Percentiles rank a stretch among this genome's conserved stretches.
Conservation (phyloP, 257 asterid genomes). For the Thymus quinquecostatus region DNA sequence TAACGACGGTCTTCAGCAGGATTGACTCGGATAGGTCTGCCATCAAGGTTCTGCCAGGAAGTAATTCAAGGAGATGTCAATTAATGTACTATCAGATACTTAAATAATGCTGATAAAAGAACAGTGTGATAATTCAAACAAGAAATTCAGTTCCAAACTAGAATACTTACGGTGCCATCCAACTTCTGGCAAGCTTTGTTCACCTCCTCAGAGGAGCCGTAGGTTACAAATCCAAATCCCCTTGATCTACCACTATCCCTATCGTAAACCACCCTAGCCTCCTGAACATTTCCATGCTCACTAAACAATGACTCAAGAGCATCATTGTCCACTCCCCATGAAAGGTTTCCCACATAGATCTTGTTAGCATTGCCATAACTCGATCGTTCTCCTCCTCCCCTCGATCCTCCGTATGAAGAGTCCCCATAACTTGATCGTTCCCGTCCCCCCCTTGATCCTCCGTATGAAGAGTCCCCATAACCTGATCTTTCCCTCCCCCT, state of each 20-base stretch:
- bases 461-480: conserved; percentile 35
- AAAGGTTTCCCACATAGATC: conserved; percentile 78
- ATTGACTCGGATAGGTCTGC: conserved; percentile 59
- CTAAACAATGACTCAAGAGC: conserved; percentile 72
- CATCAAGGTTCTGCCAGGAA: conserved; percentile 56
- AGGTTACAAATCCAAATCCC: conserved; percentile 93
- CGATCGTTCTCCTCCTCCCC: conserved; percentile 49
- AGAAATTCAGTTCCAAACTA: neutral
- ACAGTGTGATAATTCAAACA: too few relatives aligned
- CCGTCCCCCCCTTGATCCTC: conserved; percentile 33
- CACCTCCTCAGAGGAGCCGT: conserved; percentile 70
- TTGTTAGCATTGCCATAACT: conserved; percentile 43
- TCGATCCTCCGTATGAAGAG: conserved; percentile 41
- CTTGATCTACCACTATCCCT: conserved; percentile 86
- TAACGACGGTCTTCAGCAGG: conserved; percentile 60
- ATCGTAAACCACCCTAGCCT: conserved; percentile 82
- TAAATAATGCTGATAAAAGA: too few relatives aligned
- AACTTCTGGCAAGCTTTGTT: conserved; percentile 57
- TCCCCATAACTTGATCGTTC: conserved; percentile 35
- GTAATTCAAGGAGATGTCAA: conserved; percentile 1
- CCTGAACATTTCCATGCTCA: conserved; percentile 77
- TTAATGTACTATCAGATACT: neutral
- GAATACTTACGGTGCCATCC: conserved; percentile 77
- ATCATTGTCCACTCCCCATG: conserved; percentile 75
- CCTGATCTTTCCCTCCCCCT: conserved; percentile 43